Evolutionary conservation across 2,329 filamentous ascomycete genomes (phyloP).

Genomic region (Coniochaeta prunicola): DNA sequence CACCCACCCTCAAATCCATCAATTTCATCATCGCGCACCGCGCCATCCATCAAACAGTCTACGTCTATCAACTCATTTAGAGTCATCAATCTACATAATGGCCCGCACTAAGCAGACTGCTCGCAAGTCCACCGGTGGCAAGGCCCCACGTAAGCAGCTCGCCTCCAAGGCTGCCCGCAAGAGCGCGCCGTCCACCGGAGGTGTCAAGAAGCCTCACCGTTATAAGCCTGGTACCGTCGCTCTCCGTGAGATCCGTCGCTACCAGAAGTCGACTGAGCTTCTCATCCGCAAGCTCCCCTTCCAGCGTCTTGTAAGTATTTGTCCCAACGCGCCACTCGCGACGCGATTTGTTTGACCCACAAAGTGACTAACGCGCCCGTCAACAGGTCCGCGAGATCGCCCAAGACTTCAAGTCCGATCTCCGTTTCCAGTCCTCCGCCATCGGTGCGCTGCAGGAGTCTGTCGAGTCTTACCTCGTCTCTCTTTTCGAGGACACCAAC

Average conservation of each 20-base stretch:
- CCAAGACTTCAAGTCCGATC: slow-evolving; percentile 89
- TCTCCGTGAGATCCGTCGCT: slow-evolving; percentile 96
- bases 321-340: not conserved
- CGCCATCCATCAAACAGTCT: slow-evolving; percentile 18
- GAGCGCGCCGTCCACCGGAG: slow-evolving; percentile 91
- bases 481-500: slow-evolving; percentile 97
- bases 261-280: slow-evolving; percentile 96
- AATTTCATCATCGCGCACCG: slow-evolving; percentile 17
- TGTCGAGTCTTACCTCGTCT: slow-evolving; percentile 97
- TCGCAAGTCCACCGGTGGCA: slow-evolving; percentile 73
- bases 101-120: slow-evolving; percentile 61
- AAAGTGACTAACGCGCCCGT: slow-evolving; percentile 13
- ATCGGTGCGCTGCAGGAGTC: slow-evolving; percentile 98
- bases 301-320: slow-evolving; percentile 69
- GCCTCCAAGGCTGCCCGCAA: slow-evolving; percentile 99
- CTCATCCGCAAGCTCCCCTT: slow-evolving; percentile 97
- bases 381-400: slow-evolving; percentile 80
- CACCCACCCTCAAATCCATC: slow-evolving; percentile 22
- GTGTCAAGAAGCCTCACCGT: slow-evolving; percentile 93
- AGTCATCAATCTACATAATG: slow-evolving; percentile 36
- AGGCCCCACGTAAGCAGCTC: slow-evolving; percentile 88
- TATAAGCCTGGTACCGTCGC: slow-evolving; percentile 91
- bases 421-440: slow-evolving; percentile 96
- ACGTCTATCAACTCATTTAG: slow-evolving; percentile 5
- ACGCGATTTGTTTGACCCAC: slow-evolving; percentile 1